A percentile compares a stretch with the other conserved stretches of the same genome.
Evolutionary conservation across 108 stramenopile genomes (phyloP).

Genomic region (Skeletonema costatum): DNA sequence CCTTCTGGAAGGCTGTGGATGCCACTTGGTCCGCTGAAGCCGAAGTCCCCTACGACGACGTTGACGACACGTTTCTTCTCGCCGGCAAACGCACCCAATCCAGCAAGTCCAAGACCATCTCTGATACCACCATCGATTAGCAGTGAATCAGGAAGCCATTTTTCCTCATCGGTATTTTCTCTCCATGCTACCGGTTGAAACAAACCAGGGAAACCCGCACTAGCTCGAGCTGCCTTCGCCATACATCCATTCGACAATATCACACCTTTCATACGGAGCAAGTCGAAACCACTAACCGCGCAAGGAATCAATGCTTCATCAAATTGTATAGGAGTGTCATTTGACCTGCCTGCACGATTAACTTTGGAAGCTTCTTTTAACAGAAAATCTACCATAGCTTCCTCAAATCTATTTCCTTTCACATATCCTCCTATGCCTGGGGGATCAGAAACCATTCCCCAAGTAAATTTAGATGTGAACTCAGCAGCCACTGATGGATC

Average conservation of each 20-base stretch:
- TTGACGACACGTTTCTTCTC: conserved; percentile 64
- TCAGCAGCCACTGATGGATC: conserved; percentile 59
- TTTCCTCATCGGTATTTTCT: conserved; percentile 16
- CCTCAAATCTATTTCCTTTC: conserved; percentile 70
- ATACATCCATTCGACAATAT: conserved; percentile 62
- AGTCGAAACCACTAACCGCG: conserved; percentile 77
- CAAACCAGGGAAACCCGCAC: conserved; percentile 76
- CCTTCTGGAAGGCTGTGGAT: conserved; percentile 45
- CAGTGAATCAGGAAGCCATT: conserved; percentile 36
- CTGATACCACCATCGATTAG: conserved; percentile 77
- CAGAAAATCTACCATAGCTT: conserved; percentile 52
- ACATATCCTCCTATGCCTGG: conserved; percentile 58
- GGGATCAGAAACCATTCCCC: conserved; percentile 65
- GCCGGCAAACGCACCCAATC: conserved; percentile 28
- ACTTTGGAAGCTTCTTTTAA: conserved; percentile 28
- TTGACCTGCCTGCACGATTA: background rate
- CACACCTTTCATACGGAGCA: conserved; percentile 49
- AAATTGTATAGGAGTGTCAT: conserved; percentile 36
- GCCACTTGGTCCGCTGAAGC: conserved; percentile 38
- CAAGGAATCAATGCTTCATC: conserved; percentile 73
- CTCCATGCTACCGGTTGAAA: conserved; percentile 80
- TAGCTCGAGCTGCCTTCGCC: conserved; percentile 79
- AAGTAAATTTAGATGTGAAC: conserved; percentile 51
- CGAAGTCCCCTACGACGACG: conserved; percentile 67
- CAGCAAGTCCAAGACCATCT: conserved; percentile 64